A percentile compares a stretch with the other conserved stretches of the same genome.
These are phyloP conservation scores for Magnolia changhungtana DNA, from an alignment of 164 flowering plant species.

Conservation along the genomic window DNA sequence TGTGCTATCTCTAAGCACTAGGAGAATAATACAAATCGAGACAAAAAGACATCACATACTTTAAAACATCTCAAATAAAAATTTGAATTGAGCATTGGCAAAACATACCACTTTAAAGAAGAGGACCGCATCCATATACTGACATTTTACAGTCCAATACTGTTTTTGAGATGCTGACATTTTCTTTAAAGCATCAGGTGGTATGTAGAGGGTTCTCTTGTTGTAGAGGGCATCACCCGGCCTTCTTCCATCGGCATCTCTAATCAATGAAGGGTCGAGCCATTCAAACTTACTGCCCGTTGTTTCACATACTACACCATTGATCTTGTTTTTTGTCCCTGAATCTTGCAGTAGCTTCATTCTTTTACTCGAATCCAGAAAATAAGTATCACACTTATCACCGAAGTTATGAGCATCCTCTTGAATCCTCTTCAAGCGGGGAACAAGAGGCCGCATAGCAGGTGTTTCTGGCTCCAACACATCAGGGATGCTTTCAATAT, in stretches of 20 bases:
- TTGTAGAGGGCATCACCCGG: constrained; percentile 74
- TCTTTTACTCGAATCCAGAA: constrained; percentile 45
- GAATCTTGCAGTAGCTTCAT: constrained; percentile 41
- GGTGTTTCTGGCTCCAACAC: constrained; percentile 75
- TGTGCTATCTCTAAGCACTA: no score
- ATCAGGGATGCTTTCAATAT: constrained; percentile 33
- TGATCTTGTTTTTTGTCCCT: constrained; percentile 14
- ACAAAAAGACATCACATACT: no score
- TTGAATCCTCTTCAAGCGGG: constrained; percentile 69
- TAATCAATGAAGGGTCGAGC: constrained; percentile 67
- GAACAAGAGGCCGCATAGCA: constrained; percentile 47
- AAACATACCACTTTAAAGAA: constrained; percentile 96
- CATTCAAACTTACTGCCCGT: constrained; percentile 75
- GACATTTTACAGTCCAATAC: constrained; percentile 79
- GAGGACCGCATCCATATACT: constrained; percentile 86
- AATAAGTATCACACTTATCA: constrained; percentile 19
- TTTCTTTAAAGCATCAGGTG: constrained; percentile 70
- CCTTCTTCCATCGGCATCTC: constrained; percentile 77
- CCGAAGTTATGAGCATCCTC: constrained; percentile 34
- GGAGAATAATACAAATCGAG: no score
- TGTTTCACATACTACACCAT: constrained; percentile 28
- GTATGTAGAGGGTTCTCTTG: constrained; percentile 72
- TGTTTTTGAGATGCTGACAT: constrained; percentile 94
- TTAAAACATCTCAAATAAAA: no score
- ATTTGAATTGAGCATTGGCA: not conserved